A percentile compares a stretch with the other conserved stretches of the same genome.
phyloP scores from a whole-genome alignment of 495 filamentous ascomycete species.

The Aspergillus panamensis region DNA sequence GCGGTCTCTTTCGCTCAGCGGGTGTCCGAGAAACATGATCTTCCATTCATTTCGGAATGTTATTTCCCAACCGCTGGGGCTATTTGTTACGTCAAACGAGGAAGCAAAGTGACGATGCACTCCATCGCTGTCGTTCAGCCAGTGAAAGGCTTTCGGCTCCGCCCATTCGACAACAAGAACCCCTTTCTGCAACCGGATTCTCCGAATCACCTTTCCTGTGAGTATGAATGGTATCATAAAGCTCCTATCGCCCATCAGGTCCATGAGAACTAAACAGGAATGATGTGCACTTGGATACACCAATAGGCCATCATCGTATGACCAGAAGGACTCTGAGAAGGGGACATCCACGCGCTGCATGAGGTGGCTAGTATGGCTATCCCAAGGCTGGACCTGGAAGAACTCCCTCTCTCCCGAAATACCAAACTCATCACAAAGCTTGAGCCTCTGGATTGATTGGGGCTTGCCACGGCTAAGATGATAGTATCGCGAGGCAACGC shows the following conservation, averaged over 20 bases:
- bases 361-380: slow-evolving; percentile 47
- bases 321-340: slow-evolving; percentile 58
- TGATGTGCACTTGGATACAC: slow-evolving; percentile 50
- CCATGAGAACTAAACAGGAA: slow-evolving; percentile 49
- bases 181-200: slow-evolving; percentile 53
- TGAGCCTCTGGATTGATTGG: slow-evolving; percentile 44
- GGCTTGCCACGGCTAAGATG: slow-evolving; percentile 50
- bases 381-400: slow-evolving; percentile 56
- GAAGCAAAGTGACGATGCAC: slow-evolving; percentile 65
- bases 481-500: slow-evolving; percentile 55
- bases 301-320: slow-evolving; percentile 56
- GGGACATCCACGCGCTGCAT: slow-evolving; percentile 40
- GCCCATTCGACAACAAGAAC: slow-evolving; percentile 66
- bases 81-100: slow-evolving; percentile 50
- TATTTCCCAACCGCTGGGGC: slow-evolving; percentile 42
- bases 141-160: slow-evolving; percentile 54
- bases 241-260: slow-evolving; percentile 46
- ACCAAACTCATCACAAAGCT: slow-evolving; percentile 37
- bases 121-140: slow-evolving; percentile 53
- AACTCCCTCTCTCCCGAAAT: slow-evolving; percentile 33
- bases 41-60: slow-evolving; percentile 65
- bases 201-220: slow-evolving; percentile 52
- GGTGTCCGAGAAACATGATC: slow-evolving; percentile 60
- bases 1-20: slow-evolving; percentile 55
- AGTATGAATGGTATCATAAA: slow-evolving; percentile 54